A percentile compares a stretch with the other conserved stretches of the same genome.
Conservation (phyloP, 2,329 filamentous ascomycete genomes). For the Ampelomyces quisqualis region DNA sequence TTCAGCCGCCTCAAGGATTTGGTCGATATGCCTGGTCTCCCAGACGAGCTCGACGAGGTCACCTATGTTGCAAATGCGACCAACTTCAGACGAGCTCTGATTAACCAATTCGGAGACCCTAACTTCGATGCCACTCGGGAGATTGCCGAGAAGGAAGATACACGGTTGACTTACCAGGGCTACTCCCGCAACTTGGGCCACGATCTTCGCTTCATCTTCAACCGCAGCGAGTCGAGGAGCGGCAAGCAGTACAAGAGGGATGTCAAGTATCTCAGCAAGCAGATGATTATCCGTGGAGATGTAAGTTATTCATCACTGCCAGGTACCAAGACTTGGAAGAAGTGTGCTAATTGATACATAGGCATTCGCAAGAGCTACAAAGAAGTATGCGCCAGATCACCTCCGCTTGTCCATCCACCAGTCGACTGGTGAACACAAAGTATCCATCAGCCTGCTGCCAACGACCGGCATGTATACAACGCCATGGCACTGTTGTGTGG, state of each 20-base stretch:
- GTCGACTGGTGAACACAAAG: slow-evolving; percentile 28
- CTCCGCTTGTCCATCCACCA: slow-evolving; percentile 34
- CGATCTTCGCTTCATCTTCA: slow-evolving; percentile 13
- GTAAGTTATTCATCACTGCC: background rate
- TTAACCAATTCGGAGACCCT: slow-evolving; percentile 8
- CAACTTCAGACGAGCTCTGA: slow-evolving; percentile 17
- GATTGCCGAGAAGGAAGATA: slow-evolving; percentile 9
- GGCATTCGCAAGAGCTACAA: slow-evolving; percentile 22
- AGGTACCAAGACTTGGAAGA: background rate
- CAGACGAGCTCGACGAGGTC: slow-evolving; percentile 13
- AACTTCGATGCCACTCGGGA: background rate
- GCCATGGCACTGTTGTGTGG: slow-evolving; percentile 25
- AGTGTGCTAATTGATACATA: background rate
- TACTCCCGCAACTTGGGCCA: slow-evolving; percentile 19
- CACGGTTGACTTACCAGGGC: slow-evolving; percentile 19
- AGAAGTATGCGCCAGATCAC: slow-evolving; percentile 14
- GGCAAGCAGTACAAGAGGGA: slow-evolving; percentile 24
- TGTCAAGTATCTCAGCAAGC: slow-evolving; percentile 26
- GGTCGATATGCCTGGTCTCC: background rate
- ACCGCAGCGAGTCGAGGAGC: slow-evolving; percentile 6
- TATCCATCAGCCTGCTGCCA: slow-evolving; percentile 24
- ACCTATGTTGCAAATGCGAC: slow-evolving; percentile 19
- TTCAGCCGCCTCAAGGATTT: slow-evolving; percentile 18
- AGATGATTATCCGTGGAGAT: slow-evolving; percentile 30
- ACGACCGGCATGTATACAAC: slow-evolving; percentile 3